These are phyloP conservation scores for Mentha longifolia DNA, from an alignment of 257 asterid genomes.

Conservation along the genomic window DNA sequence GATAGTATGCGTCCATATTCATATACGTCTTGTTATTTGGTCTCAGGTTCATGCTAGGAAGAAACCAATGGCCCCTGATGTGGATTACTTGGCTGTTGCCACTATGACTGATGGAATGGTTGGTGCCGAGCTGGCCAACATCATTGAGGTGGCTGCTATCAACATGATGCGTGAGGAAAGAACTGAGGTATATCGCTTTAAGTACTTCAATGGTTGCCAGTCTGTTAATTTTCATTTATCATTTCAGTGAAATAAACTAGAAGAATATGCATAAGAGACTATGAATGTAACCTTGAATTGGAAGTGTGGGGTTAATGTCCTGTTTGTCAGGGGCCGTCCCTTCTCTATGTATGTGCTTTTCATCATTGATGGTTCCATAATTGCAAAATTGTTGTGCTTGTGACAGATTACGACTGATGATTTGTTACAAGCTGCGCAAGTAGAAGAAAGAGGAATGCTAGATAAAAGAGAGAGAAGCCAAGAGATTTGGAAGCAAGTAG, in stretches of 20 bases:
- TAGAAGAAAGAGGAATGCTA: slow-evolving; percentile 92
- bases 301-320: neutral
- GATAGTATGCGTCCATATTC: slow-evolving; percentile 9
- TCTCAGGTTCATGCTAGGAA: slow-evolving; percentile 92
- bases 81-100: slow-evolving; percentile 89
- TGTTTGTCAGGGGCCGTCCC: neutral
- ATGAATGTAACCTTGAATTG: slow-evolving; percentile 7
- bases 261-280: neutral
- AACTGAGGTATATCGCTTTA: slow-evolving; percentile 65
- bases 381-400: slow-evolving; percentile 23
- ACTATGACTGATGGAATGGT: slow-evolving; percentile 93
- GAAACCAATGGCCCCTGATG: slow-evolving; percentile 90
- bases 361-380: too few relatives aligned
- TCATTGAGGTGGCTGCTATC: slow-evolving; percentile 94
- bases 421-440: slow-evolving; percentile 97
- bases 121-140: slow-evolving; percentile 97
- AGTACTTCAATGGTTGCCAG: neutral
- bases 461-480: slow-evolving; percentile 92
- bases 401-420: slow-evolving; percentile 93
- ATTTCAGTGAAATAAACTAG: neutral
- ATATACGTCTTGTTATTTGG: slow-evolving; percentile 22
- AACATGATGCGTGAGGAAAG: slow-evolving; percentile 93
- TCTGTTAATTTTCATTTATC: neutral
- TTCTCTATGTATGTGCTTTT: too few relatives aligned
- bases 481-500: slow-evolving; percentile 91